A percentile compares a stretch with the other conserved stretches of the same genome.
Conservation (phyloP, 306 rosid genomes). For the Neltuma alba region DNA sequence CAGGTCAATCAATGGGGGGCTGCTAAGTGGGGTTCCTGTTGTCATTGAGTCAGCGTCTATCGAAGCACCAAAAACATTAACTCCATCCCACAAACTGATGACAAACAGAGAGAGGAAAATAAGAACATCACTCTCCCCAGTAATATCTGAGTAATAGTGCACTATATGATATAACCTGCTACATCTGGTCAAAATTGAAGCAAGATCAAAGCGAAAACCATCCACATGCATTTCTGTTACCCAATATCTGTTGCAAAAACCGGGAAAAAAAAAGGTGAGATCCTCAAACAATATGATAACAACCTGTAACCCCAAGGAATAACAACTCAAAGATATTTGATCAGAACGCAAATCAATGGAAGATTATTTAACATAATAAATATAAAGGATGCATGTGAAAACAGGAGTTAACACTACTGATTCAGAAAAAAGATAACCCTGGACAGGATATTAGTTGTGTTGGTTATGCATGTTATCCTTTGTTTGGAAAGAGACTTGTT, state of each 20-base stretch:
- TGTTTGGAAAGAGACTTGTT: not conserved
- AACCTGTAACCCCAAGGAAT: slow-evolving; percentile 20
- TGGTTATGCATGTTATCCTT: not conserved
- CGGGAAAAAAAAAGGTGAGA: slow-evolving; percentile 36
- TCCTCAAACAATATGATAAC: slow-evolving; percentile 29
- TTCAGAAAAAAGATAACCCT: not conserved
- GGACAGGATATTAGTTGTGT: not conserved
- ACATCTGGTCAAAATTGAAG: slow-evolving; percentile 91
- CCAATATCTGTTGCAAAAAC: slow-evolving; percentile 77
- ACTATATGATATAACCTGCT: slow-evolving; percentile 71
- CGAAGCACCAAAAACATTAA: slow-evolving; percentile 76
- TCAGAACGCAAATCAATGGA: slow-evolving; percentile 16
- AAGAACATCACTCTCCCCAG: slow-evolving; percentile 26
- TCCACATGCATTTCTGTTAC: slow-evolving; percentile 95
- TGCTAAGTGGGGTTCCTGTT: slow-evolving; percentile 81
- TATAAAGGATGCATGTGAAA: not conserved
- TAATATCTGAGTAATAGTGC: slow-evolving; percentile 22
- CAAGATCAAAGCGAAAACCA: slow-evolving; percentile 99
- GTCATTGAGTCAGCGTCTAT: slow-evolving; percentile 68
- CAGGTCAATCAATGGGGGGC: slow-evolving; percentile 89
- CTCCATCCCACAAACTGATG: slow-evolving; percentile 81
- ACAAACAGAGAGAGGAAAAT: slow-evolving; percentile 43
- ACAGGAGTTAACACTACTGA: slow-evolving; percentile 5
- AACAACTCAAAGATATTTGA: slow-evolving; percentile 37
- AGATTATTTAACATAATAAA: slow-evolving; percentile 18